Evolutionary conservation across 1,139 yeast genomes (phyloP).

Genomic region (Saccharomyces hybrid): DNA sequence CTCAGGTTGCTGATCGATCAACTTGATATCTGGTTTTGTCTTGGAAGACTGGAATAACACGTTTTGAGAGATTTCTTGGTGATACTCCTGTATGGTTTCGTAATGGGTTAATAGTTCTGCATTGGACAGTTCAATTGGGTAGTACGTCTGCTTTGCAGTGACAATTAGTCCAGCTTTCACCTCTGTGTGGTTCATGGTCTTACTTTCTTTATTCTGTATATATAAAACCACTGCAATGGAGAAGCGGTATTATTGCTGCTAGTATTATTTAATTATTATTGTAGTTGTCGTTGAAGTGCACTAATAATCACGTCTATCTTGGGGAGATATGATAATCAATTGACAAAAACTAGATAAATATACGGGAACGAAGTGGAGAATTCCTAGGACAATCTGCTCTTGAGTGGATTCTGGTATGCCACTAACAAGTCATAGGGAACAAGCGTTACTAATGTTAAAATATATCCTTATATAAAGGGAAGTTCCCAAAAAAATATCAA

Average conservation of each 20-base stretch:
- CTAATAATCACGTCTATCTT: background rate
- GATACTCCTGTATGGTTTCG: slow-evolving; percentile 43
- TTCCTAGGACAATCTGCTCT: background rate
- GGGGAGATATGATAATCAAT: background rate
- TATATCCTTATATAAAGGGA: background rate
- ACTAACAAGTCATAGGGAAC: background rate
- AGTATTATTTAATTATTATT: background rate
- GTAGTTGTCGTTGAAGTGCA: background rate
- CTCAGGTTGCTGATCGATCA: slow-evolving; percentile 90
- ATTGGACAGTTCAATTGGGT: slow-evolving; percentile 44
- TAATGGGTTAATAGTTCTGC: slow-evolving; percentile 45
- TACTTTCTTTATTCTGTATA: background rate
- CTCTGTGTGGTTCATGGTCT: background rate
- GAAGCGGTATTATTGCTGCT: background rate
- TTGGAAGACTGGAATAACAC: slow-evolving; percentile 34
- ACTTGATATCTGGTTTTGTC: slow-evolving; percentile 44
- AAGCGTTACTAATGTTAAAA: background rate
- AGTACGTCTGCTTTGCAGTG: slow-evolving; percentile 36
- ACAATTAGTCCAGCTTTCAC: slow-evolving; percentile 28
- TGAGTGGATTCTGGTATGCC: background rate
- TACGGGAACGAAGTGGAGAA: background rate
- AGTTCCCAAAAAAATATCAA: background rate
- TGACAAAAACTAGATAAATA: background rate
- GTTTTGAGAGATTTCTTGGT: slow-evolving; percentile 41
- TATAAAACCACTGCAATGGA: too few relatives aligned